Conservation (phyloP, 371 early-diverging fungal species). For the Rhizopus sp. region DNA sequence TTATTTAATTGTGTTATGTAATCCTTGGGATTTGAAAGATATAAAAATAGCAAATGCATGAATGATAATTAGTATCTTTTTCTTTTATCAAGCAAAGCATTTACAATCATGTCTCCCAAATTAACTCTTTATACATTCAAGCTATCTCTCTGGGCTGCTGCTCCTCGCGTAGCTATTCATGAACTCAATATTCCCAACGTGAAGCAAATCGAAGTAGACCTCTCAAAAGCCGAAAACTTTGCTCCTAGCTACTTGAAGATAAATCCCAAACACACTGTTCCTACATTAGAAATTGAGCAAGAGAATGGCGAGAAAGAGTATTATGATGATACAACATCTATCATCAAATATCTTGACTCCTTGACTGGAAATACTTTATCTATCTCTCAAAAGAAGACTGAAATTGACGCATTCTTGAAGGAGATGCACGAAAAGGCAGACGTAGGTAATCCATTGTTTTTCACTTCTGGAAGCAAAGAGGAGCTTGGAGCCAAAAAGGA, state of each 20-base stretch:
- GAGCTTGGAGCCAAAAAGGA: slow-evolving; percentile 30
- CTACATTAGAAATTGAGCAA: slow-evolving; percentile 25
- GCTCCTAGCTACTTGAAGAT: slow-evolving; percentile 33
- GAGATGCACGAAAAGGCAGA: slow-evolving; percentile 33
- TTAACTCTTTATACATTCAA: slow-evolving; percentile 35
- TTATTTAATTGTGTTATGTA: no score
- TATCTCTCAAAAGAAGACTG: slow-evolving; percentile 17
- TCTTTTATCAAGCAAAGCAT: no score
- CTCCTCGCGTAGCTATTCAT: slow-evolving; percentile 32
- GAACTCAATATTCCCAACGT: slow-evolving; percentile 28
- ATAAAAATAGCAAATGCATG: no score
- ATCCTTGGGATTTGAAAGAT: no score
- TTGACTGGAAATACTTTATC: slow-evolving; percentile 16
- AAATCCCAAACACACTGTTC: slow-evolving; percentile 40
- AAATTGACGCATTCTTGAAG: slow-evolving; percentile 25
- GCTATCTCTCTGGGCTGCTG: slow-evolving; percentile 38
- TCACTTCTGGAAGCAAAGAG: slow-evolving; percentile 27
- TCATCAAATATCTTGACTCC: slow-evolving; percentile 26
- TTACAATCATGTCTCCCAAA: slow-evolving; percentile 11
- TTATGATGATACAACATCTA: slow-evolving; percentile 23
- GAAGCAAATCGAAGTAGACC: slow-evolving; percentile 31
- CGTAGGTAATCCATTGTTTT: slow-evolving; percentile 39
- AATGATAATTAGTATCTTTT: no score
- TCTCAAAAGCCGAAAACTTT: slow-evolving; percentile 42
- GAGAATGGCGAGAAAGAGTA: slow-evolving; percentile 15